A percentile compares a stretch with the other conserved stretches of the same genome.
phyloP scores from a whole-genome alignment of 805 yeast species.

The Wickerhamomyces subpelliculosus region DNA sequence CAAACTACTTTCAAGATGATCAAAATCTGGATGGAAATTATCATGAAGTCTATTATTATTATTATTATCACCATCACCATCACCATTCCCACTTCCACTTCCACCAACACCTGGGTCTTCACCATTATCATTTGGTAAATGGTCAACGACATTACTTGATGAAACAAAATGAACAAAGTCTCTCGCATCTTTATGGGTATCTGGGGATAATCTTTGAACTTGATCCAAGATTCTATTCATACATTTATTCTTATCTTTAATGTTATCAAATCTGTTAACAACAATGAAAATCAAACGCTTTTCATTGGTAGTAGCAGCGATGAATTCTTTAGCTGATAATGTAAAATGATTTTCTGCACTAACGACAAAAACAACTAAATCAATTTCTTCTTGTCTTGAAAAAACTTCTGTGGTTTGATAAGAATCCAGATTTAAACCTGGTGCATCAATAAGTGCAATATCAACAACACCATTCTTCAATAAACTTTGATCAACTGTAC shows the following conservation, averaged over 20 bases:
- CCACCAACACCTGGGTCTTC: slow-evolving; percentile 30
- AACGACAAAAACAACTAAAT: slow-evolving; percentile 91
- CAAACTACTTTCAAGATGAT: slow-evolving; percentile 74
- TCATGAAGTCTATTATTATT: slow-evolving; percentile 25
- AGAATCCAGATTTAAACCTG: slow-evolving; percentile 90
- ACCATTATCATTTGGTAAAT: slow-evolving; percentile 28
- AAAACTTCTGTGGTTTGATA: slow-evolving; percentile 92
- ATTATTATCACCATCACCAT: slow-evolving; percentile 21
- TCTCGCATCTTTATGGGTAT: slow-evolving; percentile 78
- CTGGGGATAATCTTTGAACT: slow-evolving; percentile 80
- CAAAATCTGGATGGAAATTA: slow-evolving; percentile 71
- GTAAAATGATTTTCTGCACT: slow-evolving; percentile 96
- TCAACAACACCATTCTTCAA: slow-evolving; percentile 88
- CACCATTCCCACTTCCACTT: slow-evolving; percentile 23
- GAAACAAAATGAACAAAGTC: slow-evolving; percentile 93
- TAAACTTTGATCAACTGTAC: slow-evolving; percentile 62
- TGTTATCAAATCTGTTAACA: slow-evolving; percentile 85
- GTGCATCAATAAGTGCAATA: slow-evolving; percentile 91
- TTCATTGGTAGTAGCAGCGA: slow-evolving; percentile 83
- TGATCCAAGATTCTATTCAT: slow-evolving; percentile 73
- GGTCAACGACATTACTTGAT: slow-evolving; percentile 40
- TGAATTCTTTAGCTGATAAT: slow-evolving; percentile 87
- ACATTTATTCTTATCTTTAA: slow-evolving; percentile 76
- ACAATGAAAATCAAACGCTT: slow-evolving; percentile 90
- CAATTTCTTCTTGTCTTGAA: slow-evolving; percentile 95